Base-by-base conservation (phyloP, 306 rosid genomes). In the Sechiopsis laciniata region DNA sequence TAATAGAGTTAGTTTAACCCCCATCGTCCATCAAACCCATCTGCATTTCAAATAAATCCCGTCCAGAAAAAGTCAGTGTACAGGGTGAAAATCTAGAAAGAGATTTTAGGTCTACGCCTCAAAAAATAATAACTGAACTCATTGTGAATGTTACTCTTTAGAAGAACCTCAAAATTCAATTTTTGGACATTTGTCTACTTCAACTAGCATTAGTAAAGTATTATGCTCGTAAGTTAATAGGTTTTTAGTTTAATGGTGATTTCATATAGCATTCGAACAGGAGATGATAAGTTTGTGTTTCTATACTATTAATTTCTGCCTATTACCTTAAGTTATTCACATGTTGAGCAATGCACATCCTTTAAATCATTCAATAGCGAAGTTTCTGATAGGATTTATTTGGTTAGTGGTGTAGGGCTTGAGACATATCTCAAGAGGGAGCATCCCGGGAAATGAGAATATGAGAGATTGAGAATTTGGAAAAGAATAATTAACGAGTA, bases 1-100 rank as follows among this genome's bases (percentile, higher is more conserved):
- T 12, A 93, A 86, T 17, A 93, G 78, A 42, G 83, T 48, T 72
- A 84, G 86, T 81, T 90, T 88, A 57, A 82, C n/a, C 81, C 69
- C 90, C 96, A 21, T 88, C 87, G 46, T 87, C 94, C 96, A 93
- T 84, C 88, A 88, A 85, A 73, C 91, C 89, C 46, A 83, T 79
- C 96, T 93, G 91, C 79, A 79, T 67, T 78, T 70, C 76, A 52
- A 80, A 53, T 75, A 24, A 57, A 78, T 45, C 19, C 42, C 76
- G 51, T 80, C 54, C 56, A 64, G 66, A n/a, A n/a, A 59, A 57
- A 52, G 68, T 50, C 26, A 52, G 70, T 9, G 7, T 61, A 32
- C 46, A 32, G 45, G 67, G 6, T 61, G 5, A 29, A 71, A 71
- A 10, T 71, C 54, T 73, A 42, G 22, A 48, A 62, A 62, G n/a